Evolutionary conservation across 2,329 filamentous ascomycete genomes (phyloP).

Genomic region (Alternaria postmessia): DNA sequence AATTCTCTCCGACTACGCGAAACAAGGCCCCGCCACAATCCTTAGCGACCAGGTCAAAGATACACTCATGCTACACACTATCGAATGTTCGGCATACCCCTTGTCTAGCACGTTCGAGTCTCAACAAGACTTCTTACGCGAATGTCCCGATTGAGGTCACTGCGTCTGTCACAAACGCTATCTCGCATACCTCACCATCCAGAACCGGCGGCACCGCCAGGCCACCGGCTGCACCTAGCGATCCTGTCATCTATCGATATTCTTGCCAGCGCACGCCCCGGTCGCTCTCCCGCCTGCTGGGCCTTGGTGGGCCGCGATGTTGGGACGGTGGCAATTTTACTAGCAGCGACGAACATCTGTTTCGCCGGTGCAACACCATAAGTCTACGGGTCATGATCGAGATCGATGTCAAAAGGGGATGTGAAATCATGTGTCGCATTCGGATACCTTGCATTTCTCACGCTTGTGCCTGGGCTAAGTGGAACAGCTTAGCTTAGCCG

Average conservation of each 20-base stretch:
- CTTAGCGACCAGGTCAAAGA: constrained; percentile 15
- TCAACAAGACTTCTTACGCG: constrained; percentile 16
- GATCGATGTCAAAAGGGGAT: constrained; percentile 1
- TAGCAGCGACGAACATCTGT: constrained; percentile 8
- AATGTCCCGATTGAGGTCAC: constrained; percentile 12
- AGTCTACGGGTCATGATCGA: constrained; percentile 3
- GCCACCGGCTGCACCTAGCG: constrained; percentile 7
- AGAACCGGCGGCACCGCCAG: constrained; percentile 11
- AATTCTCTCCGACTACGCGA: constrained; percentile 13
- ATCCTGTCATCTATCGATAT: constrained; percentile 12
- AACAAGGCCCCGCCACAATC: constrained; percentile 7
- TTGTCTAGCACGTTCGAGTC: constrained; percentile 18
- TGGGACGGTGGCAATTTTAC: constrained; percentile 5
- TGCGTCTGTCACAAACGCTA: constrained; percentile 19
- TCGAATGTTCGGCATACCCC: constrained; percentile 17
- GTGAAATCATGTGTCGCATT: constrained; percentile 3
- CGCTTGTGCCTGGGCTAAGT: constrained; percentile 12
- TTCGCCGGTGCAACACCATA: constrained; percentile 7
- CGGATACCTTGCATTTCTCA: constrained; percentile 3
- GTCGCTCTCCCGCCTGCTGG: constrained; percentile 15
- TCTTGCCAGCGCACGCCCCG: constrained; percentile 11
- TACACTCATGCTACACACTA: constrained; percentile 21
- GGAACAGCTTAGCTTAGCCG: constrained; percentile 11
- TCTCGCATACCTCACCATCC: constrained; percentile 11
- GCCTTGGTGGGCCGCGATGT: constrained; percentile 8